Evolutionary conservation across 305 asterid species (phyloP).

Genomic region (Fraxinus velutina): DNA sequence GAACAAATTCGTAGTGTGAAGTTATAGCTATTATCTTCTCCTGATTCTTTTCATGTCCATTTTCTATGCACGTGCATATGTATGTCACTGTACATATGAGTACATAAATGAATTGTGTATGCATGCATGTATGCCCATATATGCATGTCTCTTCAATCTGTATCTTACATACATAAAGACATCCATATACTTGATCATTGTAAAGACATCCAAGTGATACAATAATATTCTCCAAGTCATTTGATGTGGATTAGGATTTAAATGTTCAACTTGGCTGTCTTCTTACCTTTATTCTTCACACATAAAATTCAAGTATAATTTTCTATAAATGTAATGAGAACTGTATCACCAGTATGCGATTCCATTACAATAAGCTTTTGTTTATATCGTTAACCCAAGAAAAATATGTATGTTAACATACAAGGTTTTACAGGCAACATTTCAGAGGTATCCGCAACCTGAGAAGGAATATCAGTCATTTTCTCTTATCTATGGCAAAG

Average conservation of each 20-base stretch:
- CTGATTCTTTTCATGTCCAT: background rate
- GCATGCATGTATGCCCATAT: background rate
- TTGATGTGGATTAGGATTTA: background rate
- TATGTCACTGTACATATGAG: background rate
- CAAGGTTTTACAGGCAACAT: slow-evolving; percentile 44
- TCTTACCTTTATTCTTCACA: background rate
- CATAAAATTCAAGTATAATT: background rate
- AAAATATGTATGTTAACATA: background rate
- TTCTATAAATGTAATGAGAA: background rate
- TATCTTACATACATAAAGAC: background rate
- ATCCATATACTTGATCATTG: background rate
- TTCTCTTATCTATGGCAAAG: slow-evolving; percentile 60
- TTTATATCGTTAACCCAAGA: slow-evolving; percentile 1
- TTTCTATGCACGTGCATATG: background rate
- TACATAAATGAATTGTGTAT: background rate
- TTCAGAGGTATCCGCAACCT: slow-evolving; percentile 70
- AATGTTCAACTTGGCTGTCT: background rate
- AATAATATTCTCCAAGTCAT: background rate
- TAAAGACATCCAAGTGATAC: background rate
- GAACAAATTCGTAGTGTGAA: background rate
- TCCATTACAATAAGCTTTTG: background rate
- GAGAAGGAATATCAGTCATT: slow-evolving; percentile 82
- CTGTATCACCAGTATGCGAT: background rate
- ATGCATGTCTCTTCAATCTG: background rate
- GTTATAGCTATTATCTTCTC: background rate